phyloP scores from a whole-genome alignment of 2,329 filamentous ascomycete species.

The Emergomyces pasteurianus region DNA sequence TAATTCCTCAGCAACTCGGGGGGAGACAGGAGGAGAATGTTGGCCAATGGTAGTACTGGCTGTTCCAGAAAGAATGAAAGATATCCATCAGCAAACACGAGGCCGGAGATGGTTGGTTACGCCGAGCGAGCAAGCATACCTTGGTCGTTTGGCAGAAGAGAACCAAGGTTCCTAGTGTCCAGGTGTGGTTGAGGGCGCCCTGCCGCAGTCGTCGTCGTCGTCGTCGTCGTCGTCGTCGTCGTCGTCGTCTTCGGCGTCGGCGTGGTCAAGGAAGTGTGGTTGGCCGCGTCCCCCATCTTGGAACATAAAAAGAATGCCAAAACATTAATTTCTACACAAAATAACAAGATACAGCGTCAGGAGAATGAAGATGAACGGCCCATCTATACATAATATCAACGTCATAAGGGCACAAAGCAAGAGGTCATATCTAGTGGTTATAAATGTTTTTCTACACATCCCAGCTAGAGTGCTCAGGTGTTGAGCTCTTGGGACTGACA shows the following conservation, averaged over 20 bases:
- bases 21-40: conserved; percentile 2
- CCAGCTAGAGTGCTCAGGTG: too few relatives aligned
- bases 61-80: neutral
- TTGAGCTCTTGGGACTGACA: too few relatives aligned
- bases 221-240: too few relatives aligned
- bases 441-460: too few relatives aligned
- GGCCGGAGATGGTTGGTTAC: too few relatives aligned
- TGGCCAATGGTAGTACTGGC: too few relatives aligned
- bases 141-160: neutral
- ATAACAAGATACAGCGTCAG: neutral
- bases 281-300: neutral
- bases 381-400: neutral
- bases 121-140: neutral
- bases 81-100: neutral
- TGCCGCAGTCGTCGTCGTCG: too few relatives aligned
- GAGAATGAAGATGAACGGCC: neutral
- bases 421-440: too few relatives aligned
- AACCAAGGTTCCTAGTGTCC: conserved; percentile 6
- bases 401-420: neutral
- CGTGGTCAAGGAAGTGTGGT: neutral
- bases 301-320: neutral
- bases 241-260: neutral
- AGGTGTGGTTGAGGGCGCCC: conserved; percentile 1
- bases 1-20: conserved; percentile 8
- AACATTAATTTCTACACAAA: neutral